Percentiles rank a stretch among this genome's conserved stretches.
Evolutionary conservation across 2,329 filamentous ascomycete genomes (phyloP).

Genomic region (Claviceps cyperi): DNA sequence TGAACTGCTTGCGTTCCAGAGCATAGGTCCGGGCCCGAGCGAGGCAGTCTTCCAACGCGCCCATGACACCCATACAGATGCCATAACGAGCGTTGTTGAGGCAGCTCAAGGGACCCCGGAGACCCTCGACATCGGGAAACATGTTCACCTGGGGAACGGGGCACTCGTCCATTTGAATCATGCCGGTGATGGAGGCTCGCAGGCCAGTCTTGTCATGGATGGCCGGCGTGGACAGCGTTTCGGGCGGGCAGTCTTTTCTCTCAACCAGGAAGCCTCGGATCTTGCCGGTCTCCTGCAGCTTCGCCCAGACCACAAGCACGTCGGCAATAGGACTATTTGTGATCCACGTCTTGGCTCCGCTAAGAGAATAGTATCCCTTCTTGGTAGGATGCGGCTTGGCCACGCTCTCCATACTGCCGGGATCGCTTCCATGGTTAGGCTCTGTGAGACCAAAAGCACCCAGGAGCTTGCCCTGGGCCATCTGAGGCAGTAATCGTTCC

Average conservation of each 20-base stretch:
- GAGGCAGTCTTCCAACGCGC: constrained; percentile 86
- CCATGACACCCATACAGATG: constrained; percentile 87
- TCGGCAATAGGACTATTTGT: constrained; percentile 87
- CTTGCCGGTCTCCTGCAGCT: constrained; percentile 79
- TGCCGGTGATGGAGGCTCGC: constrained; percentile 84
- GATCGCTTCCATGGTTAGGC: constrained; percentile 85
- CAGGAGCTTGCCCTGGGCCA: constrained; percentile 70
- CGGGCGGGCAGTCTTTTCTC: constrained; percentile 67
- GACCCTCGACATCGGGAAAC: constrained; percentile 79
- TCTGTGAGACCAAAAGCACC: constrained; percentile 86
- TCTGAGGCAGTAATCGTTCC: constrained; percentile 62
- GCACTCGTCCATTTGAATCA: constrained; percentile 90
- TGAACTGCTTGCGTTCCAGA: constrained; percentile 92
- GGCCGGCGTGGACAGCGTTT: constrained; percentile 78
- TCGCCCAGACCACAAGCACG: constrained; percentile 81
- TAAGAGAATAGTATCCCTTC: constrained; percentile 66
- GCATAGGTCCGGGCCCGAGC: constrained; percentile 68
- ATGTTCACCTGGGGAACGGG: constrained; percentile 85
- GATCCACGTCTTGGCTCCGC: constrained; percentile 86
- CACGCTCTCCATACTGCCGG: constrained; percentile 76
- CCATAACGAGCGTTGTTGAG: constrained; percentile 88
- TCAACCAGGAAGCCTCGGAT: constrained; percentile 89
- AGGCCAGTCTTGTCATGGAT: constrained; percentile 95
- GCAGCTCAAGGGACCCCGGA: constrained; percentile 82
- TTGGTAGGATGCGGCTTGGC: constrained; percentile 76